These are phyloP conservation scores for Microsporum audouinii DNA, from an alignment of 2,329 filamentous ascomycete genomes.

Conservation along the genomic window DNA sequence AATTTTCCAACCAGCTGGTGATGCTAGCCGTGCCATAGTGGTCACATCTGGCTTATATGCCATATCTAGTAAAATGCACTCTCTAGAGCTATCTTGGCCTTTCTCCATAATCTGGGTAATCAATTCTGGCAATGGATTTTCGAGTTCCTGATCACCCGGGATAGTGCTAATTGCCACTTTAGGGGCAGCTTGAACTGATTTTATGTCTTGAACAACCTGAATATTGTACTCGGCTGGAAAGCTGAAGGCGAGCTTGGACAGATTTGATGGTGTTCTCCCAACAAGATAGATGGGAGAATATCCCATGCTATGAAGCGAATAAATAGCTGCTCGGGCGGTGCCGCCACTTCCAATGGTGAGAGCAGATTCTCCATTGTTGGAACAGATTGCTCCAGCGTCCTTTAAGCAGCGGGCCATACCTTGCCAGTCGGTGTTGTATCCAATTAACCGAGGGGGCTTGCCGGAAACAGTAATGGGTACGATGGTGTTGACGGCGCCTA, in stretches of 20 bases:
- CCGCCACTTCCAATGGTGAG: constrained; percentile 86
- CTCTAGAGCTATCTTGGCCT: constrained; percentile 22
- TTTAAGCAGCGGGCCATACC: constrained; percentile 77
- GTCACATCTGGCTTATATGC: constrained; percentile 85
- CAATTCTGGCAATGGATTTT: constrained; percentile 55
- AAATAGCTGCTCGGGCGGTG: constrained; percentile 83
- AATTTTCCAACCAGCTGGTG: constrained; percentile 65
- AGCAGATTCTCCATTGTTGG: constrained; percentile 36
- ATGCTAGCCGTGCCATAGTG: constrained; percentile 70
- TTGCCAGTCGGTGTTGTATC: constrained; percentile 92
- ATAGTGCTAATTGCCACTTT: constrained; percentile 79
- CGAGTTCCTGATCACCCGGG: constrained; percentile 75
- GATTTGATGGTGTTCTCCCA: constrained; percentile 61
- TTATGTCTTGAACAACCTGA: constrained; percentile 46
- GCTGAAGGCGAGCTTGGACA: constrained; percentile 53
- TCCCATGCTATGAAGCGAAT: constrained; percentile 70
- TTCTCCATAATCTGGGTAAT: constrained; percentile 44
- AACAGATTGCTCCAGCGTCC: constrained; percentile 48
- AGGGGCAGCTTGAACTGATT: constrained; percentile 45
- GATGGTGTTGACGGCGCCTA: constrained; percentile 93
- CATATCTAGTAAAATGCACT: constrained; percentile 74
- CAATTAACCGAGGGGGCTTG: constrained; percentile 48
- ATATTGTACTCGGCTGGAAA: constrained; percentile 68
- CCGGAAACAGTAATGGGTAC: constrained; percentile 42
- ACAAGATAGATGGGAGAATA: constrained; percentile 80